These are phyloP conservation scores for Alternaria sp. DNA, from an alignment of 2,329 filamentous ascomycete genomes.

Conservation along the genomic window DNA sequence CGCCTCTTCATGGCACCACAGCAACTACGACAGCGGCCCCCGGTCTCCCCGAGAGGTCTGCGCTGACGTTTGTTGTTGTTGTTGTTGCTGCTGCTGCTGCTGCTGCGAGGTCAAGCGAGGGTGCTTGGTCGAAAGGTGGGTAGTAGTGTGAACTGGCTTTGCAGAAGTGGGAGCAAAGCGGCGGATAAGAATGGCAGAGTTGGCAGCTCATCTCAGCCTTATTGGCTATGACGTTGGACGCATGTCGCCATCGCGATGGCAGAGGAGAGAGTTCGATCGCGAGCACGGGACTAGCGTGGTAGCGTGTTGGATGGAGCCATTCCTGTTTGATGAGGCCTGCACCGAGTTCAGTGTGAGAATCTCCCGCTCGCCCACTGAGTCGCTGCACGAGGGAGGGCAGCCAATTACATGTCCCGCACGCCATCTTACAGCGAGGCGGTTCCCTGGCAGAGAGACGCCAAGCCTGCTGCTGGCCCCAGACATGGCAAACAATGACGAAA, in stretches of 20 bases:
- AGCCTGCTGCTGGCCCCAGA: constrained; percentile 25
- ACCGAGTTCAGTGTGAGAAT: constrained; percentile 41
- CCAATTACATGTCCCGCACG: constrained; percentile 32
- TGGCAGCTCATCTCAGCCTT: constrained; percentile 36
- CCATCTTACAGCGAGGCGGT: constrained; percentile 32
- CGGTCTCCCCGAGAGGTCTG: constrained; percentile 37
- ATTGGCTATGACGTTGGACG: constrained; percentile 45
- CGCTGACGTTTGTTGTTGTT: constrained; percentile 24
- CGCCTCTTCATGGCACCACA: constrained; percentile 24
- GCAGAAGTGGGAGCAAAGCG: constrained; percentile 18
- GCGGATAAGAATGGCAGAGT: constrained; percentile 28
- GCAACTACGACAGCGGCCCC: constrained; percentile 35
- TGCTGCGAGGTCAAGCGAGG: neutral
- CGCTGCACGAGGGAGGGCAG: constrained; percentile 28
- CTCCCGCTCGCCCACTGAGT: constrained; percentile 43
- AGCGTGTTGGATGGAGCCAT: constrained; percentile 37
- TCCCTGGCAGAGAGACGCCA: constrained; percentile 43
- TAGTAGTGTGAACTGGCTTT: constrained; percentile 21
- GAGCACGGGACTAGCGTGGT: constrained; percentile 33
- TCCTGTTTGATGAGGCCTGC: constrained; percentile 48
- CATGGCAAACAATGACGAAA: constrained; percentile 43
- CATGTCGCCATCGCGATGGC: constrained; percentile 40
- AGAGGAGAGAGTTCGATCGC: constrained; percentile 41
- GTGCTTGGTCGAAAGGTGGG: constrained; percentile 15
- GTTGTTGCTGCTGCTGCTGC: constrained; percentile 13